phyloP scores from a whole-genome alignment of 768 basidiomycete species.

The Amanita thiersii region DNA sequence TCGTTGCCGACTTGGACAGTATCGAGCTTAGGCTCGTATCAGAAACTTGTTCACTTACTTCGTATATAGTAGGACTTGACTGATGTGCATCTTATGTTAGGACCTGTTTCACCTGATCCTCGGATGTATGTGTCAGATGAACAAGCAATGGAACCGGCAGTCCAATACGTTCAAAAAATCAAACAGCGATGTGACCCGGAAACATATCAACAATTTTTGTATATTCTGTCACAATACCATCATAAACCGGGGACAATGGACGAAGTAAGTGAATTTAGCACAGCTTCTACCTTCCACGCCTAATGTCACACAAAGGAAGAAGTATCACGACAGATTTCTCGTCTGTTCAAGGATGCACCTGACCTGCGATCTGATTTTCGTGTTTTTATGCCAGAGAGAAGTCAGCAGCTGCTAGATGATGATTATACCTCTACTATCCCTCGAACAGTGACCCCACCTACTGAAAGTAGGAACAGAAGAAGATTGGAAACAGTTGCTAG shows the following conservation, averaged over 20 bases:
- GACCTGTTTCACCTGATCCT: conserved; percentile 24
- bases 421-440: conserved; percentile 17
- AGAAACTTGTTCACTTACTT: background rate
- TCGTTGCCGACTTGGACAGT: no score
- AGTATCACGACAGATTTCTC: conserved; percentile 59
- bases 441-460: conserved; percentile 25
- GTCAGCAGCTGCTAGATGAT: conserved; percentile 43
- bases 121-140: conserved; percentile 26
- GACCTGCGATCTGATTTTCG: conserved; percentile 69
- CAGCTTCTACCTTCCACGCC: conserved; percentile 11
- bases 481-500: conserved; percentile 34
- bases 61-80: conserved; percentile 1
- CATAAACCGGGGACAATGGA: conserved; percentile 52
- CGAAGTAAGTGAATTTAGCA: conserved; percentile 33
- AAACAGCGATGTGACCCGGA: conserved; percentile 90
- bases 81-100: background rate
- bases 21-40: conserved; percentile 5
- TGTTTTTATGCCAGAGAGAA: conserved; percentile 64
- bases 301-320: conserved; percentile 37
- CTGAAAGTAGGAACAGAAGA: conserved; percentile 34
- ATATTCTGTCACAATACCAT: conserved; percentile 62
- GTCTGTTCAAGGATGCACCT: conserved; percentile 67
- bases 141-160: conserved; percentile 64
- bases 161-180: conserved; percentile 95
- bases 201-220: conserved; percentile 73